Evolutionary conservation across 2,329 filamentous ascomycete genomes (phyloP), one percentile per base, ranked within the genome.

Genomic region (Penicillium capsulatum): DNA sequence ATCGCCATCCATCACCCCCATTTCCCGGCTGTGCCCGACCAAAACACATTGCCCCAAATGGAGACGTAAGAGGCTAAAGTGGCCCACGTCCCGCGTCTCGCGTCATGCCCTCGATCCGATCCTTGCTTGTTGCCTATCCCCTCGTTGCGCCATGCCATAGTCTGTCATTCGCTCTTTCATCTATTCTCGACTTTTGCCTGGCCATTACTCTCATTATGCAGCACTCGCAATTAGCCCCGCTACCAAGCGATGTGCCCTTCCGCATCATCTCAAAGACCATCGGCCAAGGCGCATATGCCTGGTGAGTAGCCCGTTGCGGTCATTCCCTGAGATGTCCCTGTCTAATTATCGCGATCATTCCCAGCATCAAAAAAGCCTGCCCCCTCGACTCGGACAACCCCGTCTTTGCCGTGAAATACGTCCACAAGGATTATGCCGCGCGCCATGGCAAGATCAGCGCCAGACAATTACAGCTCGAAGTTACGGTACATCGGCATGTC

Each of bases 401-500:
- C 19, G 73, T 98, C 42, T 97, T 98, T 64, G 92, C 94, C 10
- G 88, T 98, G 67, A 98, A 98, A 66, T 87, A 98, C 68, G 96
- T 98, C 63, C 91, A 98, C 72, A 98, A 98, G 70, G 84, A 86
- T 50, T 94, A 96, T 66, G 94, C 92, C 42, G 79, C 87, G 55
- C 85, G 84, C 55, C 81, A 91, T 75, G 92, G 92, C 61, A 85
- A 87, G 45, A 82, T 98, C 53, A 88, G 85, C 19, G 77, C 83
- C 22, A 91, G 94, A 61, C 92, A 98, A 68, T 80, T 98, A 49
- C 79, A 83, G 55, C 87, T 94, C 77, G 92, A 98, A 69, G 85
- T 94, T 28, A 85, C 86, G 3, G 76, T 98, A 13, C 92, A 98
- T 70, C 83, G 82, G 36, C 84, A 91, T 59, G 83, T 97, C 39